Evolutionary conservation across 179 eudicot species (phyloP), one percentile per base, ranked within the genome.

Genomic region (Actinidia chinensis): DNA sequence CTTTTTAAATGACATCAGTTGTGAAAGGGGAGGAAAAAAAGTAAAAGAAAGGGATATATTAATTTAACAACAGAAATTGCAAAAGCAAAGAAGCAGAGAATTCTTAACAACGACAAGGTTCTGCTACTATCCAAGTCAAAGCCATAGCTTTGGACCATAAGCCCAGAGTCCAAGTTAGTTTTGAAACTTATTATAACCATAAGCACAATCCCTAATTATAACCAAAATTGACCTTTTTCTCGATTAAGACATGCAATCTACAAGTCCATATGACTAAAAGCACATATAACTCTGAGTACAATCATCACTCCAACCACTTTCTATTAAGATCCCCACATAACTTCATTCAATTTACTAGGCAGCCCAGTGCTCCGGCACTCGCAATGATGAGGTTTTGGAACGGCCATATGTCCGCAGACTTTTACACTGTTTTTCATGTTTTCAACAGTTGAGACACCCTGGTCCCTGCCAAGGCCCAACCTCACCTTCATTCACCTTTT

Each of bases 231-330:
- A 76, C 59, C 13, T 6, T 18, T 48, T 75, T 2, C 18, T 5
- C 33, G 5, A 47, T 33, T 64, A 43, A 23, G 2, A 76, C 48
- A 52, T 7, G 51, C 33, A 52, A 23, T 33, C 33, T 17, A 50
- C 5, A 11, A 25, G 60, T 50, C 43, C 43, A 71, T 7, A 50
- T 71, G 56, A 22, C 64, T 14, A n/a, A 12, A 60, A 52, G 0
- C 59, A 44, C 56, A 70, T 84, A 54, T 46, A 77, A 83, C 83
- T 83, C 78, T 79, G 71, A 76, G 81, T 84, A 61, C 79, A 84
- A 71, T 84, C 79, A 56, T 76, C 28, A 14, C 61, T 52, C 42
- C 46, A 15, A 4, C 18, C 14, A 48, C 47, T 43, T 79, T 40
- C 33, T 58, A 12, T 17, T 17, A 55, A 74, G 52, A 33, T 73